phyloP scores from a whole-genome alignment of 2,329 filamentous ascomycete genomes.

The Hortaea werneckii region DNA sequence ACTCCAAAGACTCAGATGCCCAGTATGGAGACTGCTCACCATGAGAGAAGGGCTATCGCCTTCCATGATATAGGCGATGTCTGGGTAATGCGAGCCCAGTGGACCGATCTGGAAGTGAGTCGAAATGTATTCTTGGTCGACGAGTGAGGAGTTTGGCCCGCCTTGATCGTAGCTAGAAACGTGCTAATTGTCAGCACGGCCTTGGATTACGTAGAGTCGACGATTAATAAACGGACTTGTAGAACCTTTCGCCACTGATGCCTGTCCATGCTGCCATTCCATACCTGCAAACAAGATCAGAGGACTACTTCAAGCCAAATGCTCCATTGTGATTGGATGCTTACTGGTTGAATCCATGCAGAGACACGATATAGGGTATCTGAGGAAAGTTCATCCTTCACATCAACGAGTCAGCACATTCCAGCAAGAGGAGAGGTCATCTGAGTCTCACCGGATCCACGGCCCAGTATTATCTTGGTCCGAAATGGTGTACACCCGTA shows the following conservation, averaged over 20 bases:
- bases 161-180: slow-evolving; percentile 27
- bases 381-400: slow-evolving; percentile 37
- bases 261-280: slow-evolving; percentile 46
- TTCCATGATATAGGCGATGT: slow-evolving; percentile 44
- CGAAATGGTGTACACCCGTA: slow-evolving; percentile 47
- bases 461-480: slow-evolving; percentile 49
- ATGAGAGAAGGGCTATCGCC: slow-evolving; percentile 45
- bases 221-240: slow-evolving; percentile 26
- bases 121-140: slow-evolving; percentile 43
- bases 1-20: too few species aligned
- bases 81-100: slow-evolving; percentile 32
- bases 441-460: slow-evolving; percentile 39
- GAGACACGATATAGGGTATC: slow-evolving; percentile 45
- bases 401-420: too few species aligned
- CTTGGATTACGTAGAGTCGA: too few species aligned
- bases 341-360: slow-evolving; percentile 45
- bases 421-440: not conserved
- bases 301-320: not conserved
- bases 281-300: slow-evolving; percentile 25
- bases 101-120: slow-evolving; percentile 44
- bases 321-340: not conserved
- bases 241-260: slow-evolving; percentile 42
- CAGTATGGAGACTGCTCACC: too few species aligned
- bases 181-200: not conserved
- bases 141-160: slow-evolving; percentile 39